phyloP scores from a whole-genome alignment of 352 stramenopile genomes.

The Globisporangium polare region DNA sequence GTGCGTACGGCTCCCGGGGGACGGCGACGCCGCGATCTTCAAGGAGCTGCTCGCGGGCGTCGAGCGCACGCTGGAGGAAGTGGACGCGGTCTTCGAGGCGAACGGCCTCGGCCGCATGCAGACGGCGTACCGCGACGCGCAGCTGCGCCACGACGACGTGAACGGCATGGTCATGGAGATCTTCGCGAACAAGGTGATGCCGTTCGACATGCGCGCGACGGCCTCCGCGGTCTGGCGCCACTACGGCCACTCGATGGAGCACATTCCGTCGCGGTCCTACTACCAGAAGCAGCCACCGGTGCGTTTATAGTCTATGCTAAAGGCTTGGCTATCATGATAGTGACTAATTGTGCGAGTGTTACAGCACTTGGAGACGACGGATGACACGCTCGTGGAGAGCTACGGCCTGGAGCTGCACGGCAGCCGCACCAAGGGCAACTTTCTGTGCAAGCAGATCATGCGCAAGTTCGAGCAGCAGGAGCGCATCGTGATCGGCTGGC shows the following conservation, averaged over 20 bases:
- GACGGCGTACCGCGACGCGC: constrained; percentile 41
- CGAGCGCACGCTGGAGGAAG: constrained; percentile 33
- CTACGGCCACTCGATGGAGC: constrained; percentile 53
- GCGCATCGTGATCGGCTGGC: constrained; percentile 59
- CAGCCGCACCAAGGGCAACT: constrained; percentile 42
- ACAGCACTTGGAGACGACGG: constrained; percentile 38
- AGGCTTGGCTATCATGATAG: not conserved
- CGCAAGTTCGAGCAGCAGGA: constrained; percentile 46
- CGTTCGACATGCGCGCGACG: constrained; percentile 39
- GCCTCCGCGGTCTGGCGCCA: constrained; percentile 46
- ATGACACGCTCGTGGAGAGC: constrained; percentile 53
- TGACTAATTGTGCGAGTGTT: constrained; percentile 10
- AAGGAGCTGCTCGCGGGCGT: constrained; percentile 38
- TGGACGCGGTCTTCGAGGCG: constrained; percentile 47
- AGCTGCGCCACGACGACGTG: constrained; percentile 34
- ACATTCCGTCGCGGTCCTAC: constrained; percentile 48
- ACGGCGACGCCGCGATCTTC: constrained; percentile 48
- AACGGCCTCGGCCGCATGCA: constrained; percentile 47
- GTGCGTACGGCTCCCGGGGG: constrained; percentile 16
- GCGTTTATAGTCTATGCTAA: not conserved
- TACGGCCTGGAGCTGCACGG: constrained; percentile 47
- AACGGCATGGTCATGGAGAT: constrained; percentile 50
- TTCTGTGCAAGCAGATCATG: constrained; percentile 50
- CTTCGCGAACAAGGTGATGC: constrained; percentile 56
- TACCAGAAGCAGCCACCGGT: constrained; percentile 55